phyloP scores from a whole-genome alignment of 169 alveolate genomes.

The Cryptosporidium tyzzeri region DNA sequence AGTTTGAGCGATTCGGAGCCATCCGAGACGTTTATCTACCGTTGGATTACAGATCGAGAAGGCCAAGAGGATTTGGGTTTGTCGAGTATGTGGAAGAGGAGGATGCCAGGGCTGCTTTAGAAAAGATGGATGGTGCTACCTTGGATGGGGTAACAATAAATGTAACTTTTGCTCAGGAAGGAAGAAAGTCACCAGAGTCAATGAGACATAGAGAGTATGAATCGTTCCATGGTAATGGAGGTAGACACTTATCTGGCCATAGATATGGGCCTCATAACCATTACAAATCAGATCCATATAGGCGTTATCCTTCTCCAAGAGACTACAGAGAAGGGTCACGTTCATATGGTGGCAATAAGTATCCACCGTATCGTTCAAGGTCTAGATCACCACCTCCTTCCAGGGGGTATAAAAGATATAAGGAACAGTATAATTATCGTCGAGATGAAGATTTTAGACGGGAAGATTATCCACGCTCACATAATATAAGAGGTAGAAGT shows the following conservation, averaged over 20 bases:
- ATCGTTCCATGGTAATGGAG: neutral
- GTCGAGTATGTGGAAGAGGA: constrained; percentile 86
- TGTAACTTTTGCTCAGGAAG: constrained; percentile 84
- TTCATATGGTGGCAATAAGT: neutral
- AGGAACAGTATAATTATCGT: neutral
- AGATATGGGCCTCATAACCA: constrained; percentile 3
- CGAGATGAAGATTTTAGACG: neutral
- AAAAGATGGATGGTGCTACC: constrained; percentile 85
- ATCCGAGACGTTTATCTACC: constrained; percentile 90
- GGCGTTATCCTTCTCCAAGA: constrained; percentile 29
- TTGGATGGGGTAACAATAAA: constrained; percentile 83
- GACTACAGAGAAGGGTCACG: constrained; percentile 2
- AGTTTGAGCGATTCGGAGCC: constrained; percentile 87
- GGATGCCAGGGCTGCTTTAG: constrained; percentile 89
- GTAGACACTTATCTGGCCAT: neutral
- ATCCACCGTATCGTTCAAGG: neutral
- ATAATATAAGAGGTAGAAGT: constrained; percentile 3
- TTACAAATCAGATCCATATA: constrained; percentile 26
- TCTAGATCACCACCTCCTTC: constrained; percentile 6
- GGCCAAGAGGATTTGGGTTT: constrained; percentile 91
- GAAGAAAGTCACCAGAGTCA: constrained; percentile 89
- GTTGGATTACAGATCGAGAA: constrained; percentile 83
- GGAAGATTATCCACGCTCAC: neutral
- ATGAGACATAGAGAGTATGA: constrained; percentile 79
- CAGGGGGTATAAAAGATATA: neutral